These are phyloP conservation scores for Fusarium anthophilum DNA, from an alignment of 2,329 filamentous ascomycete genomes.

Conservation along the genomic window DNA sequence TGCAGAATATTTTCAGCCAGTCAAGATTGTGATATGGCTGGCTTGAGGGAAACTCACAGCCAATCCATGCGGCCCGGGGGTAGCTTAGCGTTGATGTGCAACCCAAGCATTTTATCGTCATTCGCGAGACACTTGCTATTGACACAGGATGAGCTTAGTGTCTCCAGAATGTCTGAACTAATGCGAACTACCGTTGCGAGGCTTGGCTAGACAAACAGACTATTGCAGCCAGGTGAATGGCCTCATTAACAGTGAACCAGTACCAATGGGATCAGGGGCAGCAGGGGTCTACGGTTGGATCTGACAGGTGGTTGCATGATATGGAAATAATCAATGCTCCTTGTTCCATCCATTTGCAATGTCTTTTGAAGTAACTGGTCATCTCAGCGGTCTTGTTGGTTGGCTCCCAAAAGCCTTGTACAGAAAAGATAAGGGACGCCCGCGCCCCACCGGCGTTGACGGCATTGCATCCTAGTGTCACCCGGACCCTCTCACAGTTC, in stretches of 20 bases:
- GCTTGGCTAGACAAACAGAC: not conserved
- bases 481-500: not conserved
- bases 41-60: not conserved
- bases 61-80: too few species aligned
- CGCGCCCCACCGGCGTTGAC: not conserved
- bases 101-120: not conserved
- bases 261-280: not conserved
- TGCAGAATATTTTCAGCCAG: not conserved
- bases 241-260: not conserved
- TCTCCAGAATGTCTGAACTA: not conserved
- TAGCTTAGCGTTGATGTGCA: not conserved
- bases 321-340: fast-evolving
- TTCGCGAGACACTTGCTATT: not conserved
- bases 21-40: not conserved
- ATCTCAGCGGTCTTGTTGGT: too few species aligned
- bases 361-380: fast-evolving
- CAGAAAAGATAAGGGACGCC: not conserved
- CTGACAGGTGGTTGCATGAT: not conserved
- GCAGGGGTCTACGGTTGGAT: not conserved
- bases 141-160: not conserved
- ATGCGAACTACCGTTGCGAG: not conserved
- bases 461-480: not conserved
- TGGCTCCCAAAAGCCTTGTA: too few species aligned
- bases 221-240: too few species aligned
- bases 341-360: fast-evolving